These are phyloP conservation scores for Globisporangium spiculum DNA, from an alignment of 352 stramenopile genomes.

Conservation along the genomic window DNA sequence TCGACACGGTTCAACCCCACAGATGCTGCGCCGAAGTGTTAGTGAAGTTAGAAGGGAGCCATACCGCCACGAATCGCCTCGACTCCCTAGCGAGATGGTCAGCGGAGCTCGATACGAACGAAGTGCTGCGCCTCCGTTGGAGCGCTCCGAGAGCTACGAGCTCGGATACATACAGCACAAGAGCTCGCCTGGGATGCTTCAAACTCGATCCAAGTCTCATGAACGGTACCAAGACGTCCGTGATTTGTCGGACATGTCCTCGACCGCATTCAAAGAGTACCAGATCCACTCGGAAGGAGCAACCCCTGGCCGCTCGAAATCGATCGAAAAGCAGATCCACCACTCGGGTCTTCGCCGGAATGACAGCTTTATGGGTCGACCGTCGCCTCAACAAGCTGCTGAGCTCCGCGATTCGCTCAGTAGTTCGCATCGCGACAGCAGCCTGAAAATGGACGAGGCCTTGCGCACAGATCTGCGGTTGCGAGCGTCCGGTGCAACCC, in stretches of 20 bases:
- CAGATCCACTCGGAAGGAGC: constrained; percentile 36
- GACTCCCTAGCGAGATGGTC: not conserved
- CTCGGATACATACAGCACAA: constrained; percentile 13
- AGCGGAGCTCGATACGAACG: not conserved
- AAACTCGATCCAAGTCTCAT: constrained; percentile 9
- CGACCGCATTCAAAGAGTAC: constrained; percentile 59
- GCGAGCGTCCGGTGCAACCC: constrained; percentile 14
- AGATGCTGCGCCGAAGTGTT: constrained; percentile 12
- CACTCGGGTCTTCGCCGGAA: constrained; percentile 10
- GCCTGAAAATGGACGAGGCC: not conserved
- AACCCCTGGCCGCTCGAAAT: constrained; percentile 16
- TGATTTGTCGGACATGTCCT: constrained; percentile 62
- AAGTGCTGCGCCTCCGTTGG: not conserved
- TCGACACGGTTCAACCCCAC: not conserved
- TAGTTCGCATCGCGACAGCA: constrained; percentile 13
- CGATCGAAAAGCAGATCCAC: not conserved
- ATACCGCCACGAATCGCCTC: not conserved
- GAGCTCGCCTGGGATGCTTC: constrained; percentile 9
- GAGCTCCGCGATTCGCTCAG: constrained; percentile 9
- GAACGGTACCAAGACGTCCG: constrained; percentile 33
- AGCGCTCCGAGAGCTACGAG: constrained; percentile 2
- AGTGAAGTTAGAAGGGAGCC: constrained; percentile 6
- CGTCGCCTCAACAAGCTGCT: constrained; percentile 15
- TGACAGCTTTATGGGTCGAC: constrained; percentile 20
- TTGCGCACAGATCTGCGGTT: not conserved